Evolutionary conservation across 257 asterid species (phyloP).

Genomic region (Asclepias syriaca): DNA sequence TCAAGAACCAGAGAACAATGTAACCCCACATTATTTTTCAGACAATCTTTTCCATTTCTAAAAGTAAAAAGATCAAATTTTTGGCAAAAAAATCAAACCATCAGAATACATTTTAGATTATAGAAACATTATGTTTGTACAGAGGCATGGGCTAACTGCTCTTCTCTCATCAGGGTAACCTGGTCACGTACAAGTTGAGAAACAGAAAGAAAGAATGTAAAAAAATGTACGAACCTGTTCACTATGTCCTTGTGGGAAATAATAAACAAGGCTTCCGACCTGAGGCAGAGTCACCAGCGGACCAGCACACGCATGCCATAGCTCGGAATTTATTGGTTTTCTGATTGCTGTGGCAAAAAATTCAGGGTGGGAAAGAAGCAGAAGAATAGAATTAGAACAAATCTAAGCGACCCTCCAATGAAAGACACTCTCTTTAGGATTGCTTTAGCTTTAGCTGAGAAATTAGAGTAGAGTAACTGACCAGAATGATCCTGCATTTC

Average conservation of each 20-base stretch:
- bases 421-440: neutral
- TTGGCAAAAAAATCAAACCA: neutral
- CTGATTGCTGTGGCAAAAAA: constrained; percentile 32
- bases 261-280: constrained; percentile 81
- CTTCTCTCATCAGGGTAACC: neutral
- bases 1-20: neutral
- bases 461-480: constrained; percentile 24
- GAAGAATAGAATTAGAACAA: constrained; percentile 1
- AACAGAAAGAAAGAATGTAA: neutral
- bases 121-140: neutral
- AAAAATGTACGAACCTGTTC: constrained; percentile 54
- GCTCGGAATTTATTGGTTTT: constrained; percentile 65
- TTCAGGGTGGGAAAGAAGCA: constrained; percentile 14
- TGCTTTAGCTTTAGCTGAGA: neutral
- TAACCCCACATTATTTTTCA: neutral
- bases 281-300: constrained; percentile 82
- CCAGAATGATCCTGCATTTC: constrained; percentile 83
- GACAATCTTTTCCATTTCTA: neutral
- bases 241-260: constrained; percentile 89
- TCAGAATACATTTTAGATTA: neutral
- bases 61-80: neutral
- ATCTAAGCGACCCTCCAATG: neutral
- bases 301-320: constrained; percentile 95
- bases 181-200: neutral
- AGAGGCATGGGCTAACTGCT: neutral